Evolutionary conservation across 2,329 filamentous ascomycete genomes (phyloP).

Genomic region (Penicillium sp.): DNA sequence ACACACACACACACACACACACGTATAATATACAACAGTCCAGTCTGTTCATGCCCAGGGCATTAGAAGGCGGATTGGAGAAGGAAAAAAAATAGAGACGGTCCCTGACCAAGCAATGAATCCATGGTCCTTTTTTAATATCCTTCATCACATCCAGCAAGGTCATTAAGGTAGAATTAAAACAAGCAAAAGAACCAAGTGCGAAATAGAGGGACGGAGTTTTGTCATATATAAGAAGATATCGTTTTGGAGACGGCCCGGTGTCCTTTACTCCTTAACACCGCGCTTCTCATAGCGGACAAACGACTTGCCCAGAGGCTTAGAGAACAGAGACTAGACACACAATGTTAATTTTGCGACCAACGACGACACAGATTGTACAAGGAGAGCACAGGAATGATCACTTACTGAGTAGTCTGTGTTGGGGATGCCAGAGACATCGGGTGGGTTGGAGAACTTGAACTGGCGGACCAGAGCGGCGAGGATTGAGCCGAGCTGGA

Average conservation of each 20-base stretch:
- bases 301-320: conserved; percentile 63
- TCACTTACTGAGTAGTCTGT: conserved; percentile 52
- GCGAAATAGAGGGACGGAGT: no score
- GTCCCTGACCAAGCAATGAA: no score
- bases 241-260: background rate
- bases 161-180: no score
- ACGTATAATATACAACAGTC: conserved; percentile 15
- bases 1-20: conserved; percentile 6
- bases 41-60: no score
- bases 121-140: background rate
- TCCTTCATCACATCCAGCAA: no score
- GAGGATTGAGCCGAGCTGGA: conserved; percentile 81
- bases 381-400: no score
- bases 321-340: conserved; percentile 58
- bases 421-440: conserved; percentile 28
- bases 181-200: no score
- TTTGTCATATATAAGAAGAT: background rate
- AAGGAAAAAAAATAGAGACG: background rate
- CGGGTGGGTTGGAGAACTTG: conserved; percentile 61
- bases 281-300: conserved; percentile 63
- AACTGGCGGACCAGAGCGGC: conserved; percentile 70
- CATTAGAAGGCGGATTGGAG: background rate
- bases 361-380: background rate
- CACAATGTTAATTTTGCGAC: conserved; percentile 7
- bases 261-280: conserved; percentile 22